phyloP scores from a whole-genome alignment of 768 basidiomycete genomes.

The Termitomyces sp. region DNA sequence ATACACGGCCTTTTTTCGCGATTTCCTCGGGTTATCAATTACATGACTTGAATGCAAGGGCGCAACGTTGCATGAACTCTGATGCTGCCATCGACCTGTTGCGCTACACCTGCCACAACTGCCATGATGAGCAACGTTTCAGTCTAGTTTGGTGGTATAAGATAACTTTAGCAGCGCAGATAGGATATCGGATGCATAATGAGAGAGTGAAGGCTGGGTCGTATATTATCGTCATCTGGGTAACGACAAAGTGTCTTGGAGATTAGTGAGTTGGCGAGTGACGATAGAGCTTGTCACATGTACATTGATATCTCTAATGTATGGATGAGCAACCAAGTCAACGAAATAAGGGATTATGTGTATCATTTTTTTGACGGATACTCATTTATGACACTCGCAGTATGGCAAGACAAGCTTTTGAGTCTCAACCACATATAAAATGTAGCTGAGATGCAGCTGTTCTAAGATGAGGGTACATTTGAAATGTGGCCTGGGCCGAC shows the following conservation, averaged over 20 bases:
- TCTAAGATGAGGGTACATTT: not conserved
- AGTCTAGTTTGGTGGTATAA: not conserved
- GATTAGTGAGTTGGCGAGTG: not conserved
- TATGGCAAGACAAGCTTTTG: too few relatives aligned
- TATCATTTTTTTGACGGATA: not conserved
- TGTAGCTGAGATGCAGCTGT: too few relatives aligned
- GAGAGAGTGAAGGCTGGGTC: not conserved
- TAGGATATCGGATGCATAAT: not conserved
- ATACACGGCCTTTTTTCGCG: too few relatives aligned
- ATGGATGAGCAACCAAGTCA: too few relatives aligned
- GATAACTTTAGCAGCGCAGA: not conserved
- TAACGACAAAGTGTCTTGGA: not conserved
- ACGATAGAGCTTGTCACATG: too few relatives aligned
- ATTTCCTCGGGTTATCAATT: not conserved
- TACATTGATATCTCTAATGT: too few relatives aligned
- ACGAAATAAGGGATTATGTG: too few relatives aligned
- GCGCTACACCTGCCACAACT: not conserved
- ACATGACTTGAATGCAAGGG: not conserved
- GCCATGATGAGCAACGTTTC: not conserved
- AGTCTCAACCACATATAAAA: not conserved
- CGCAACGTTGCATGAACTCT: too few relatives aligned
- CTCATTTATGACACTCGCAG: too few relatives aligned
- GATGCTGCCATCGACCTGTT: not conserved
- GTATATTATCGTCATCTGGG: not conserved
- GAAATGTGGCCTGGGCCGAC: not conserved